Evolutionary conservation across 257 asterid genomes (phyloP).

Genomic region (Petrea volubilis): DNA sequence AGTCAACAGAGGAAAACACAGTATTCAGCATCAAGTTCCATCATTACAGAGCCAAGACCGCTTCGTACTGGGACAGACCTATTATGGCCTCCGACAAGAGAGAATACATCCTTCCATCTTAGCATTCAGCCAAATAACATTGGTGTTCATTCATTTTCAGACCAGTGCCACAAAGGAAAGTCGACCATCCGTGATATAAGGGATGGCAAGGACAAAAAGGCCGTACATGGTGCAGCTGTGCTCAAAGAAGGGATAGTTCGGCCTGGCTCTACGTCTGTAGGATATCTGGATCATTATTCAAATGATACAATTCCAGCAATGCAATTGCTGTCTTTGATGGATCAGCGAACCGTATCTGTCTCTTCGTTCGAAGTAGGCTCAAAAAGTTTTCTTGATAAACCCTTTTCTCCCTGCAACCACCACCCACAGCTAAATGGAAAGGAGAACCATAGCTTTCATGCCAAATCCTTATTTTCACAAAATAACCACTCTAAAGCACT

Average conservation of each 20-base stretch:
- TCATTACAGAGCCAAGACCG: constrained; percentile 28
- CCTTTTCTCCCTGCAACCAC: constrained; percentile 47
- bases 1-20: constrained; percentile 40
- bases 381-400: constrained; percentile 40
- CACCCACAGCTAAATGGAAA: constrained; percentile 46
- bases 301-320: constrained; percentile 78
- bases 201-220: constrained; percentile 31
- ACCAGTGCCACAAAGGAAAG: constrained; percentile 34
- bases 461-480: constrained; percentile 35
- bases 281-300: constrained; percentile 49
- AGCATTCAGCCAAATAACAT: constrained; percentile 29
- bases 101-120: constrained; percentile 30
- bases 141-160: constrained; percentile 24
- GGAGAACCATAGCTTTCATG: constrained; percentile 38
- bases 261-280: constrained; percentile 25
- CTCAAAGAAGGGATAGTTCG: constrained; percentile 28
- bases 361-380: constrained; percentile 41
- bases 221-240: constrained; percentile 13
- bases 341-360: constrained; percentile 40
- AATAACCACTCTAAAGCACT: constrained; percentile 34
- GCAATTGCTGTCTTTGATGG: constrained; percentile 80
- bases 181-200: constrained; percentile 27
- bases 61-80: constrained; percentile 28
- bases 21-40: constrained; percentile 38
- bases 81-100: constrained; percentile 36